Conservation (phyloP, 2,329 filamentous ascomycete genomes). For the Fusarium odoratissimum region DNA sequence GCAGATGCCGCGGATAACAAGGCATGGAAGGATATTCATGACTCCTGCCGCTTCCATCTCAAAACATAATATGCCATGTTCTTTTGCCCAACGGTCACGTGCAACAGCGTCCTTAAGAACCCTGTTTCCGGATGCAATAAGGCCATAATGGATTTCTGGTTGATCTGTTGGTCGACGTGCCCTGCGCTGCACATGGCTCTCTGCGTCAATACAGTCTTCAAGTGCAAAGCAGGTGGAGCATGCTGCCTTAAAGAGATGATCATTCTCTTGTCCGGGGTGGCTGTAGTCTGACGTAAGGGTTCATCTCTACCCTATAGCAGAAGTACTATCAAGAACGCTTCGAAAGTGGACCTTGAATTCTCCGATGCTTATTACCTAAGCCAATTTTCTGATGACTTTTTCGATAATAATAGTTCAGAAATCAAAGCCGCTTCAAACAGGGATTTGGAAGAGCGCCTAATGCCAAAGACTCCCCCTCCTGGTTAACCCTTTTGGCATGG, state of each 20-base stretch:
- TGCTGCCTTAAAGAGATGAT: fast-evolving
- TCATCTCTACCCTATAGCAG: no score
- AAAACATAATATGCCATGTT: background rate
- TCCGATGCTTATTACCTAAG: no score
- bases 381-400: no score
- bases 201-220: fast-evolving
- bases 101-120: fast-evolving
- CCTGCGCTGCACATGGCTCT: background rate
- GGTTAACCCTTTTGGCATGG: no score
- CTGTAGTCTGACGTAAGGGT: fast-evolving
- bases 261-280: fast-evolving
- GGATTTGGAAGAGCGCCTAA: no score
- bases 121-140: background rate
- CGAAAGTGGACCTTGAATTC: no score
- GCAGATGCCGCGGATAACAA: background rate
- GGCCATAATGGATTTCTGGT: background rate
- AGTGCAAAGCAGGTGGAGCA: background rate
- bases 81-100: background rate
- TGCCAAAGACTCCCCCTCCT: no score
- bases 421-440: no score
- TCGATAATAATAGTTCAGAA: no score
- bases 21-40: fast-evolving
- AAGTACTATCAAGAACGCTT: no score
- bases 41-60: background rate
- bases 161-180: fast-evolving